phyloP scores from a whole-genome alignment of 2,329 filamentous ascomycete genomes.

The Cercospora sp. region DNA sequence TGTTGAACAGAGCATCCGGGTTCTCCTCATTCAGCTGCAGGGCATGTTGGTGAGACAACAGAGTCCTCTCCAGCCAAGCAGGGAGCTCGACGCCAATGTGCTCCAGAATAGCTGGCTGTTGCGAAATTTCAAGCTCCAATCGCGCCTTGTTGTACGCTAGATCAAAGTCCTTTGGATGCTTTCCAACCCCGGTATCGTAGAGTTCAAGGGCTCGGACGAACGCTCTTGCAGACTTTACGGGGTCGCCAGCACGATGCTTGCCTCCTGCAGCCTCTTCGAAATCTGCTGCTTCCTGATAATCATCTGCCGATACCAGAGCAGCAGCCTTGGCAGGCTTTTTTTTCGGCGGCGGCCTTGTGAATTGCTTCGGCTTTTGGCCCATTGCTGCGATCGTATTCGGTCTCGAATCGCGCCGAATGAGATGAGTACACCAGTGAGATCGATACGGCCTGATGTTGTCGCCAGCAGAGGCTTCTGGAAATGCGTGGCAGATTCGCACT shows the following conservation, averaged over 20 bases:
- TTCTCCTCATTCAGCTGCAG: conserved; percentile 62
- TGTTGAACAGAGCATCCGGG: conserved; percentile 70
- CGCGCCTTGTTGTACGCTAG: conserved; percentile 76
- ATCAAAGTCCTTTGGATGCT: conserved; percentile 65
- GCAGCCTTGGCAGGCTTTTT: conserved; percentile 44
- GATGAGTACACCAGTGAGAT: background rate
- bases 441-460: background rate
- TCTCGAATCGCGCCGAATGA: background rate
- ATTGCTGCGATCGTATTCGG: conserved; percentile 19
- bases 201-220: conserved; percentile 65
- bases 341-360: conserved; percentile 35
- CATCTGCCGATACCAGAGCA: conserved; percentile 62
- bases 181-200: conserved; percentile 64
- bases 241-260: conserved; percentile 73
- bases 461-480: background rate
- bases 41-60: conserved; percentile 65
- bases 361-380: conserved; percentile 37
- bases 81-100: conserved; percentile 57
- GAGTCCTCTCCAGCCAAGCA: conserved; percentile 60
- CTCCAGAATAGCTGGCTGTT: conserved; percentile 62
- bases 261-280: conserved; percentile 70
- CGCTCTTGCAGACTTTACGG: conserved; percentile 63
- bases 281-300: conserved; percentile 68
- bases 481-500: conserved; percentile 5
- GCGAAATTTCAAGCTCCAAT: conserved; percentile 68